These are phyloP conservation scores for Schizophyllum commune DNA, from an alignment of 1,284 basidiomycete species.

Conservation along the genomic window DNA sequence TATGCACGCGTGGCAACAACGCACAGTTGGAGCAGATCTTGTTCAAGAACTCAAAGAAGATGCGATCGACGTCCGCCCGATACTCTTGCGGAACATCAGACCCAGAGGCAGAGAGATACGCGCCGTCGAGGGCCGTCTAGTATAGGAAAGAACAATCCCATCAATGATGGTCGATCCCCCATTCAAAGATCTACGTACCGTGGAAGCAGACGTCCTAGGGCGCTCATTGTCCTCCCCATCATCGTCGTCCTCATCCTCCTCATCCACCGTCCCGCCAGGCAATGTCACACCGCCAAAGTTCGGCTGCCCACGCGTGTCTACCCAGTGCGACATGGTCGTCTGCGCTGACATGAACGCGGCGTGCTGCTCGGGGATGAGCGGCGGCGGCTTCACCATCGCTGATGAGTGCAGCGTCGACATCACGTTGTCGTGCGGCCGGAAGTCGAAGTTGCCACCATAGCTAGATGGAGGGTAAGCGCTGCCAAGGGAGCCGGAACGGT, in stretches of 20 bases:
- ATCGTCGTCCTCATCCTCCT: slow-evolving; percentile 31
- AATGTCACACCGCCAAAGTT: not conserved
- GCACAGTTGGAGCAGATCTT: slow-evolving; percentile 85
- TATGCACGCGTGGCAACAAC: slow-evolving; percentile 21
- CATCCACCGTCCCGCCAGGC: slow-evolving; percentile 22
- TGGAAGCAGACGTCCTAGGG: not conserved
- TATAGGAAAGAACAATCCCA: not conserved
- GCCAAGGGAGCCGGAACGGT: slow-evolving; percentile 9
- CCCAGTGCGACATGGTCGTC: not conserved
- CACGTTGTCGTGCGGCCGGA: not conserved
- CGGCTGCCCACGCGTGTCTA: not conserved
- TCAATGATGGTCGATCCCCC: not conserved
- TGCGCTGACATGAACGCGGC: not conserved
- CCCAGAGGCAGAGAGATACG: slow-evolving; percentile 19
- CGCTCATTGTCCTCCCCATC: slow-evolving; percentile 23
- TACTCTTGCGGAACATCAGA: slow-evolving; percentile 80
- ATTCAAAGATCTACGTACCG: not conserved
- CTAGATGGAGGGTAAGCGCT: not conserved
- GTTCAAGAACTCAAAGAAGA: slow-evolving; percentile 90
- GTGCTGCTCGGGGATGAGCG: not conserved
- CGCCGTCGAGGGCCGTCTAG: slow-evolving; percentile 17
- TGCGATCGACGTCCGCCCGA: slow-evolving; percentile 74
- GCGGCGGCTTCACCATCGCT: not conserved
- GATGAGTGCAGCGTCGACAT: not conserved
- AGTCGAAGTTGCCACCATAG: not conserved